phyloP scores from a whole-genome alignment of 805 yeast species.

The Cyberlindnera euphorbiiphila region DNA sequence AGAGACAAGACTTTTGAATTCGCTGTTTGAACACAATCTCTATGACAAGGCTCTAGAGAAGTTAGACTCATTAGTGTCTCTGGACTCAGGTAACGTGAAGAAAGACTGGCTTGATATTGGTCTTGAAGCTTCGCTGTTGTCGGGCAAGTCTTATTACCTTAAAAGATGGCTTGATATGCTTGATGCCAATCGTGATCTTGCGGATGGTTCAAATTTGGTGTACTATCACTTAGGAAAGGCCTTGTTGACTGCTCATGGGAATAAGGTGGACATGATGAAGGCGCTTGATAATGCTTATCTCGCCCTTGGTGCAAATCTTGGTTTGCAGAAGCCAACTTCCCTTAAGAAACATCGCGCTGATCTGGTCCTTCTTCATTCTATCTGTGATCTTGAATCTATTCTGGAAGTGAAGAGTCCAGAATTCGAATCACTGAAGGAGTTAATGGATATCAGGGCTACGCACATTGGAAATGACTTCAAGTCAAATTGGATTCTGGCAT shows the following conservation, averaged over 20 bases:
- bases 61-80: conserved; percentile 15
- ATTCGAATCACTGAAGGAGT: conserved; percentile 5
- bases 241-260: conserved; percentile 37
- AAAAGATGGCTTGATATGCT: conserved; percentile 56
- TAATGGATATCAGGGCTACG: conserved; percentile 25
- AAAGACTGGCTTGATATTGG: conserved; percentile 64
- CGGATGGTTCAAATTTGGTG: conserved; percentile 51
- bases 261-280: conserved; percentile 32
- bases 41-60: conserved; percentile 47
- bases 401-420: conserved; percentile 1
- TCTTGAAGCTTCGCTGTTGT: conserved; percentile 66
- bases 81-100: conserved; percentile 5
- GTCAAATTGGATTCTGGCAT: conserved; percentile 54
- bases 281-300: conserved; percentile 49
- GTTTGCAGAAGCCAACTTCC: conserved; percentile 45
- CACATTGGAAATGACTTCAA: conserved; percentile 51
- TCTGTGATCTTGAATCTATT: conserved; percentile 48
- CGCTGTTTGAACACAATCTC: conserved; percentile 72
- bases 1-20: conserved; percentile 58
- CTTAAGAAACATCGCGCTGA: conserved; percentile 44
- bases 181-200: conserved; percentile 38
- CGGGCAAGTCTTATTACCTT: conserved; percentile 51
- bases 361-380: conserved; percentile 53
- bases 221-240: conserved; percentile 67
- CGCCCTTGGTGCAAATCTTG: conserved; percentile 58